Evolutionary conservation across 2,329 filamentous ascomycete species (phyloP).

Genomic region (Endocalyx cinctus): DNA sequence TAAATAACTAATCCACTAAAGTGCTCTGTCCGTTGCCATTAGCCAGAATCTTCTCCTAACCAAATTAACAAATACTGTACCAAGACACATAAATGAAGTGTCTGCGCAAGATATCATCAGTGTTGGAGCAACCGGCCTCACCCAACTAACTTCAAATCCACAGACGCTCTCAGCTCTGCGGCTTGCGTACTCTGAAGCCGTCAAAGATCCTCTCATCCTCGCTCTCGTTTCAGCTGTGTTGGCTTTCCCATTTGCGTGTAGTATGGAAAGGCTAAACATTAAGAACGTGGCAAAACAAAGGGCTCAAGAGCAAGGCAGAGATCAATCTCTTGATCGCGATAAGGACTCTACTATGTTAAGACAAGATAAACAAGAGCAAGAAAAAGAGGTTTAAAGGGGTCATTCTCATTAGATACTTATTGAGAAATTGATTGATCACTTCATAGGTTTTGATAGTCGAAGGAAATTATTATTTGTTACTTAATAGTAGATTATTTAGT

Average conservation of each 20-base stretch:
- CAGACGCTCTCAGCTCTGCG: slow-evolving; percentile 3
- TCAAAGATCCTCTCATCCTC: slow-evolving; percentile 7
- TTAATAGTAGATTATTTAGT: too few relatives aligned
- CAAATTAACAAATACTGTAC: slow-evolving; percentile 3
- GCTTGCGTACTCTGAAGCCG: slow-evolving; percentile 6
- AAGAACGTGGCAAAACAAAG: slow-evolving; percentile 5
- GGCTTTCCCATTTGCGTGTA: slow-evolving; percentile 5
- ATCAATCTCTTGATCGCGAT: too few relatives aligned
- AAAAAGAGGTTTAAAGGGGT: too few relatives aligned
- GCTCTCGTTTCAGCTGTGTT: slow-evolving; percentile 6
- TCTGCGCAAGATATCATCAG: slow-evolving; percentile 1
- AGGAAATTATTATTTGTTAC: too few relatives aligned
- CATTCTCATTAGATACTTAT: too few relatives aligned
- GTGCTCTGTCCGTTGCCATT: slow-evolving; percentile 6
- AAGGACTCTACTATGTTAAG: too few relatives aligned
- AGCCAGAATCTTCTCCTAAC: slow-evolving; percentile 10
- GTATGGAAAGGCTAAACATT: slow-evolving; percentile 10
- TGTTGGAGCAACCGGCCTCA: slow-evolving; percentile 4
- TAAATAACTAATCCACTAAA: too few relatives aligned
- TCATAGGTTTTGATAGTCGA: too few relatives aligned
- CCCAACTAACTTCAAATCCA: background rate
- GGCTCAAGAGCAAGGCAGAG: too few relatives aligned
- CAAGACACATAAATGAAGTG: slow-evolving; percentile 3
- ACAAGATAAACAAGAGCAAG: too few relatives aligned
- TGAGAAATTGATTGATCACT: too few relatives aligned